Conservation (phyloP, 345 rosid species). For the Syzygium aromaticum region DNA sequence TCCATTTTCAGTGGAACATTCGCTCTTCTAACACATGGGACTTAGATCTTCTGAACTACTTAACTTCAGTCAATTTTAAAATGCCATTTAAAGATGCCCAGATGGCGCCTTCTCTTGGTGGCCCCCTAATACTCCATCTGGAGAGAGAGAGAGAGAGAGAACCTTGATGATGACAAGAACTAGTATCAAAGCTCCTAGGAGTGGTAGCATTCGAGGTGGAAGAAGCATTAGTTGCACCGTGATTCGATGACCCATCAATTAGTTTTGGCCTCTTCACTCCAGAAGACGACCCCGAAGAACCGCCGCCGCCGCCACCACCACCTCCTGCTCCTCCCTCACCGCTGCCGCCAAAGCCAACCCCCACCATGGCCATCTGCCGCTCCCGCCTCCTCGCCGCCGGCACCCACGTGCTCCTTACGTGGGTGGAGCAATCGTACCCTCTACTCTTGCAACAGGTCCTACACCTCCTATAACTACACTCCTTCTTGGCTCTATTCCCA, state of each 20-base stretch:
- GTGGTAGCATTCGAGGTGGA: slow-evolving; percentile 23
- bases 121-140: not conserved
- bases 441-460: slow-evolving; percentile 79
- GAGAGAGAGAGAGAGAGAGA: not conserved
- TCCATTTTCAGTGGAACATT: not conserved
- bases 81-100: not conserved
- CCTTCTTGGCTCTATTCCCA: slow-evolving; percentile 79
- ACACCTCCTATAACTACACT: slow-evolving; percentile 55
- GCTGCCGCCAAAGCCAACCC: slow-evolving; percentile 1
- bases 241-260: slow-evolving; percentile 12
- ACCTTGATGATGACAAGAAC: slow-evolving; percentile 51
- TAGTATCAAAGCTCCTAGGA: slow-evolving; percentile 26
- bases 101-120: not conserved
- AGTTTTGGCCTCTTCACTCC: slow-evolving; percentile 44
- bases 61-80: not conserved
- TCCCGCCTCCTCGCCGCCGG: slow-evolving; percentile 49
- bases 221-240: slow-evolving; percentile 12
- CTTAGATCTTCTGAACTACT: not conserved
- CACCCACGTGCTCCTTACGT: slow-evolving; percentile 83
- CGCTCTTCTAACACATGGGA: not conserved
- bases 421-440: slow-evolving; percentile 66
- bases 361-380: slow-evolving; percentile 8
- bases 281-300: slow-evolving; percentile 42
- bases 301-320: not conserved
- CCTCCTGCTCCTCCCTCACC: not conserved